Base-by-base conservation (phyloP, 2,329 filamentous ascomycete species). In the Hymenoscyphus infarciens region DNA sequence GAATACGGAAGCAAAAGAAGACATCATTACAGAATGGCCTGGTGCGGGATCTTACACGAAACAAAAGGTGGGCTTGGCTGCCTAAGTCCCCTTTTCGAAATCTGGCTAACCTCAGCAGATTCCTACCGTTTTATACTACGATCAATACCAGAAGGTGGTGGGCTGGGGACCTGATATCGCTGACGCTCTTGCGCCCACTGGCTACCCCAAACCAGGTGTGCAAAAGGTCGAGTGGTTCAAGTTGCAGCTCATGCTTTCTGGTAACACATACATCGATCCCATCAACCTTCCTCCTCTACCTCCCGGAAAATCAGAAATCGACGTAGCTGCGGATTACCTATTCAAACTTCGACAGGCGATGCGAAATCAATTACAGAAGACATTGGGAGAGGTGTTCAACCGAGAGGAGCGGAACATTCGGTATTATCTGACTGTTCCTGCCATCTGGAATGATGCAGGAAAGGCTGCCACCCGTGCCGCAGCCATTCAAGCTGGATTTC, bases 161-260 rank as follows among this genome's bases (percentile, higher is more conserved):
- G 95, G 95, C 71, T 99, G 95, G 95, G 95, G 95, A 66, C 93
- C 94, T 62, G 95, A 99, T 81, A 98, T 98, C 72, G 92, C 95
- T 65, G 94, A 98, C 78, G 95, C 95, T 67, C 85, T 98, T 68
- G 94, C 95, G 60, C 95, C 95, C 33, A 98, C 95, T 49, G 95
- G 95, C 67, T 98, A 98, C 77, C 95, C 95, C 70, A 98, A 98
- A 81, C 91, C 91, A 38, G 94, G 94, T 68, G 94, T 99, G 70
- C 95, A 98, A 78, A 98, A 98, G 81, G 94, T 98, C 27, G 95
- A 98, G 80, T 99, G 95, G 95, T 98, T 99, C 85, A 98, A 98
- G 82, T 85, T 99, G 70, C 95, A 99, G 80, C 87, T 99, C 62
- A 98, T 98, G 95, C 84, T 97, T 66, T 97, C 92, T 64, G 95